A percentile compares a stretch with the other conserved stretches of the same genome.
Conservation (phyloP, 345 rosid genomes). For the Geranium rotundifolium region DNA sequence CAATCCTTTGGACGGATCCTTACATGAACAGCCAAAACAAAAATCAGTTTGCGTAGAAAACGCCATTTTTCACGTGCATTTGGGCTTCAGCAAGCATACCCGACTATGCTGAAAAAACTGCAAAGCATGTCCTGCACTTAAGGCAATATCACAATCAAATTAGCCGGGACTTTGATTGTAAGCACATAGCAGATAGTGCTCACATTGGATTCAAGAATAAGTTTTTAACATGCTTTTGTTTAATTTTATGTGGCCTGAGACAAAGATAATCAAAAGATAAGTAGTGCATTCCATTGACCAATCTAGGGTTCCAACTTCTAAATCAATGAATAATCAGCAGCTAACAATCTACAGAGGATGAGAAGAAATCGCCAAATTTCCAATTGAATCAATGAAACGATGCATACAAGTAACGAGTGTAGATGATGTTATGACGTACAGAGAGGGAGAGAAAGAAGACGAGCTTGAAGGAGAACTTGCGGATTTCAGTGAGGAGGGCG, state of each 20-base stretch:
- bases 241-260: neutral
- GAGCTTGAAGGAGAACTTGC: constrained; percentile 97
- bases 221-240: neutral
- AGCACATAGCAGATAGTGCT: neutral
- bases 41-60: neutral
- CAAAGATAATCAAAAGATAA: too few relatives aligned
- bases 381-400: too few relatives aligned
- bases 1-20: constrained; percentile 85
- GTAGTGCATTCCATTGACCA: too few relatives aligned
- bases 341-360: neutral
- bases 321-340: neutral
- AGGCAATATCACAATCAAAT: neutral
- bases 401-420: too few relatives aligned
- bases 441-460: constrained; percentile 91
- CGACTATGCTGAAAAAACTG: constrained; percentile 86
- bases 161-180: neutral
- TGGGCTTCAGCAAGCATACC: constrained; percentile 30
- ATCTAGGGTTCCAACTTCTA: too few relatives aligned
- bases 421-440: constrained; percentile 19
- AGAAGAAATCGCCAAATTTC: neutral
- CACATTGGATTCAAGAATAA: neutral
- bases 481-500: constrained; percentile 78
- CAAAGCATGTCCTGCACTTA: constrained; percentile 83
- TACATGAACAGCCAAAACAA: constrained; percentile 22
- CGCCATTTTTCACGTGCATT: neutral